Evolutionary conservation across 2,329 filamentous ascomycete species (phyloP), one percentile per base, ranked within the genome.

Genomic region (Cladophialophora chaetospira): DNA sequence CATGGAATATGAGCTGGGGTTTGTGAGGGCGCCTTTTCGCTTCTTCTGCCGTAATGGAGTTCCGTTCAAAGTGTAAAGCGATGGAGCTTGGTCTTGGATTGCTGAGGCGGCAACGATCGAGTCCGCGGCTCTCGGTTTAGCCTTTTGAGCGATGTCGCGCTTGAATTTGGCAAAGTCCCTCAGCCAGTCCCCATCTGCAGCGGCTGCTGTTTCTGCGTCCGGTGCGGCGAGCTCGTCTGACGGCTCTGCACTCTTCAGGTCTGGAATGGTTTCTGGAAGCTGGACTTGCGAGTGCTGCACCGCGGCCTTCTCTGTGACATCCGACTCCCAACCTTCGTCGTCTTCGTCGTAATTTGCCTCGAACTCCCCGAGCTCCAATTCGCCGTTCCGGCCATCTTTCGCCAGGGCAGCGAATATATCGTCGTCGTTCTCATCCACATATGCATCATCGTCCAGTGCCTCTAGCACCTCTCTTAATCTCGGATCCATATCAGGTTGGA

Each of bases 401-500:
- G 89, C 84, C 42, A 96, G 75, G 63, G 87, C 75, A 42, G 83
- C 84, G 72, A 99, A 97, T 49, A 97, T 75, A 53, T 94, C 89
- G n/a, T 94, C 85, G 25, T 83, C 81, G 31, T 93, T 84, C 5
- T 89, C 82, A 46, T 89, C 93, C 1, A 99, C 92, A 69, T 91
- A 99, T 2, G 88, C 93, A 21, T 99, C 94, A 68, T 99, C 94
- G 46, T 99, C 94, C 26, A 99, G 77, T 9, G 94, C 94, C 73
- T 97, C 92, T 21, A 99, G 76, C 4, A 92, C 91, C 72, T 99
- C 94, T 43, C 94, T 83, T 65, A 99, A 72, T 35, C 93, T 82
- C 2, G 92, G 92, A 68, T 99, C 95, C 94, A 99, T 97, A 69
- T 97, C 92, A 5, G 95, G 94, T 73, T 99, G 88, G 72, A 99